These are phyloP conservation scores for Penicillium tannophilum DNA, from an alignment of 495 filamentous ascomycete genomes.

Conservation along the genomic window DNA sequence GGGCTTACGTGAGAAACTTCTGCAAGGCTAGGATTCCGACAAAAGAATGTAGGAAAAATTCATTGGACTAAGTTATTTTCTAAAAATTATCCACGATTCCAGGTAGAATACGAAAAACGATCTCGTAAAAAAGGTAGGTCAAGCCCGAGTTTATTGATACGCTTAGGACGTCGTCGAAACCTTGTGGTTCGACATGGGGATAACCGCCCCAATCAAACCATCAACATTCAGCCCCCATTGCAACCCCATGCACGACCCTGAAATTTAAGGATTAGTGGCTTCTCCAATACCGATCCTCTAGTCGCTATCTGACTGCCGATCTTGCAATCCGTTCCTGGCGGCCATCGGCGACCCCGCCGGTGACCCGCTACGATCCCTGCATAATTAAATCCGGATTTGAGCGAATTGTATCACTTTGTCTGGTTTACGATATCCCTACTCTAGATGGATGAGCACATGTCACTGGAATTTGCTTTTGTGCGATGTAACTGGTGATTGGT, in stretches of 20 bases:
- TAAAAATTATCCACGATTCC: too few species aligned
- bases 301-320: background rate
- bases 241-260: slow-evolving; percentile 14
- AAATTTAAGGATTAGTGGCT: slow-evolving; percentile 8
- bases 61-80: background rate
- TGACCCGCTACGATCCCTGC: background rate
- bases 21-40: too few species aligned
- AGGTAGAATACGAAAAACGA: too few species aligned
- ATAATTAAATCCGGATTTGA: background rate
- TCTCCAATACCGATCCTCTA: background rate
- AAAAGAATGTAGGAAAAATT: background rate
- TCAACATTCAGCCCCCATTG: slow-evolving; percentile 11
- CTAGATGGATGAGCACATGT: background rate
- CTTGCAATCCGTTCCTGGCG: background rate
- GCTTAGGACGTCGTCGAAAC: background rate
- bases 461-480: background rate
- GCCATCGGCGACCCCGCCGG: background rate
- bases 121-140: background rate
- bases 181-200: background rate
- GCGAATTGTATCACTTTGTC: slow-evolving; percentile 1
- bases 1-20: background rate
- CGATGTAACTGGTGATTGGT: background rate
- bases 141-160: background rate
- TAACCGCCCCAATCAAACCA: slow-evolving; percentile 11
- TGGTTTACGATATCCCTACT: background rate